A percentile compares a stretch with the other conserved stretches of the same genome.
Conservation (phyloP, 108 stramenopile genomes). For the Skeletonema grethae region DNA sequence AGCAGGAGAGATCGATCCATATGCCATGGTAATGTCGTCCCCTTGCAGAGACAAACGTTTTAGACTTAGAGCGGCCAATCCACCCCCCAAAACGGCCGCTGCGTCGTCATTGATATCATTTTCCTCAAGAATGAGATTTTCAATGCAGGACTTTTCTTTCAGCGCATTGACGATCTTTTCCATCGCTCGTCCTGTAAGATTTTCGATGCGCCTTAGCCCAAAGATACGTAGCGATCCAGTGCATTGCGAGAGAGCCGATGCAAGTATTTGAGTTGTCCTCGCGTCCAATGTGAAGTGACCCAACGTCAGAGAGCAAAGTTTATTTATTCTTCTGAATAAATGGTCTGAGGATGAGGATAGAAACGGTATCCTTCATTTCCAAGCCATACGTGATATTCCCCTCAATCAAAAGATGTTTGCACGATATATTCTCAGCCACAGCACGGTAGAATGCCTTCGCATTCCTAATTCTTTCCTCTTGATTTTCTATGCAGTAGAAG, state of each 20-base stretch:
- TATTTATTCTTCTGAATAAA: background rate
- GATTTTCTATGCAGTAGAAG: background rate
- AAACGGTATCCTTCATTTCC: constrained; percentile 4
- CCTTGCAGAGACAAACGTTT: background rate
- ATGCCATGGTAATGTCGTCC: background rate
- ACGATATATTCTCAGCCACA: constrained; percentile 1
- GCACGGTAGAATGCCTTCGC: constrained; percentile 9
- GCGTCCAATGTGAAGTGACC: constrained; percentile 1
- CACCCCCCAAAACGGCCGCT: background rate
- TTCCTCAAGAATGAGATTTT: background rate
- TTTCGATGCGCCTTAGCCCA: background rate
- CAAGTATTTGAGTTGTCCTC: constrained; percentile 10
- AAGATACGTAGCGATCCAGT: background rate
- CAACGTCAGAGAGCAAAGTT: background rate
- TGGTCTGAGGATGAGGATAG: background rate
- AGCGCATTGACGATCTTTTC: constrained; percentile 2
- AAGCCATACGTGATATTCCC: background rate
- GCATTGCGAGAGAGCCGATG: background rate
- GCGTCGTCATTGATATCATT: constrained; percentile 4
- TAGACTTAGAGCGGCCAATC: background rate
- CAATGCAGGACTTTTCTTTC: background rate
- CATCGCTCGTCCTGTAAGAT: background rate
- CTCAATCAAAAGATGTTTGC: background rate
- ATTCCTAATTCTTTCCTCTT: background rate
- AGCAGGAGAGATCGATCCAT: background rate